These are phyloP conservation scores for Mortierella sp. DNA, from an alignment of 371 early-diverging fungal species.

Conservation along the genomic window DNA sequence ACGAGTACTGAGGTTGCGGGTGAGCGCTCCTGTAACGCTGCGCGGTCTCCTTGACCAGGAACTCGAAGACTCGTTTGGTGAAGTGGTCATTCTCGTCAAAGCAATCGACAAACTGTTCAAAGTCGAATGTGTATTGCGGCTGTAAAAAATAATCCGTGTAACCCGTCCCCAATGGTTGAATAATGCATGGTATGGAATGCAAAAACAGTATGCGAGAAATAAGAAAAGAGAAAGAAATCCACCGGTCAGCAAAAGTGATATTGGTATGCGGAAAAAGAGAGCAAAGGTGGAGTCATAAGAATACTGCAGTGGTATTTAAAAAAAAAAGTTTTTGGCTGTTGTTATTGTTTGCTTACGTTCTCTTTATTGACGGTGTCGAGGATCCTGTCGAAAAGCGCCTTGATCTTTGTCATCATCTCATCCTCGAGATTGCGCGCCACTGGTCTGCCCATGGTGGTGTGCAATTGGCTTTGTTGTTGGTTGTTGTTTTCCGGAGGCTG, in stretches of 20 bases:
- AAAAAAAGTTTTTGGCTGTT: neutral
- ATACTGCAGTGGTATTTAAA: neutral
- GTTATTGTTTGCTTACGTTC: constrained; percentile 27
- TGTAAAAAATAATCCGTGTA: constrained; percentile 1
- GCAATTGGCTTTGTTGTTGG: neutral
- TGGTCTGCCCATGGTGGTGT: constrained; percentile 48
- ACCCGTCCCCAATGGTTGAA: neutral
- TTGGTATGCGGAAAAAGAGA: neutral
- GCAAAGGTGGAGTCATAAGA: neutral
- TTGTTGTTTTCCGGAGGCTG: neutral
- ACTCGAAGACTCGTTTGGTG: constrained; percentile 46
- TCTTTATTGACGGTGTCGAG: constrained; percentile 54
- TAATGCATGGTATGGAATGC: neutral
- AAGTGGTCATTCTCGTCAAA: constrained; percentile 54
- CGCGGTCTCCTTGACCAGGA: constrained; percentile 51
- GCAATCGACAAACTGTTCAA: constrained; percentile 53
- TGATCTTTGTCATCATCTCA: constrained; percentile 55
- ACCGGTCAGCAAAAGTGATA: neutral
- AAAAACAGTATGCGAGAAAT: neutral
- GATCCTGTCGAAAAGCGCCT: constrained; percentile 44
- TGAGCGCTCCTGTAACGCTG: constrained; percentile 37
- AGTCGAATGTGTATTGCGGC: constrained; percentile 47
- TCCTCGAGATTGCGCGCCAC: constrained; percentile 53
- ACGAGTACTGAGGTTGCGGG: constrained; percentile 21
- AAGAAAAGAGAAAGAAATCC: neutral